Evolutionary conservation across 129 eudicot genomes (phyloP).

Genomic region (Artemisia argyi): DNA sequence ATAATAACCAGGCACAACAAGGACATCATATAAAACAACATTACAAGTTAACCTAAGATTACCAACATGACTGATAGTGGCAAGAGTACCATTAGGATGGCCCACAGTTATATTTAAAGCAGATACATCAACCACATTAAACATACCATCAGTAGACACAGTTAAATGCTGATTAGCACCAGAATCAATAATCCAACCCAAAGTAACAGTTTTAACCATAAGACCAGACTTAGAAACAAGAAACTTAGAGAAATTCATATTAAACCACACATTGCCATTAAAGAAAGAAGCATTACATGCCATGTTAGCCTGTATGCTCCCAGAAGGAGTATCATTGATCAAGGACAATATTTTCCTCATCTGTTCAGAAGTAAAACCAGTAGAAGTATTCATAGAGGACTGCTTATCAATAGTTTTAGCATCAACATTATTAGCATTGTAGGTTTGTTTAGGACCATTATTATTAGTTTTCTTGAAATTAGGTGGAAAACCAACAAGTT

Average conservation of each 20-base stretch:
- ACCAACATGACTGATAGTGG: not conserved
- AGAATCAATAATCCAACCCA: not conserved
- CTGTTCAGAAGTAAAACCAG: not conserved
- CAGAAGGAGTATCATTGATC: not conserved
- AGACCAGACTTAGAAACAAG: not conserved
- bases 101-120: not conserved
- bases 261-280: not conserved
- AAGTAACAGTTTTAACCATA: not conserved
- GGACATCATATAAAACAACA: not conserved
- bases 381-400: not conserved
- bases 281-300: not conserved
- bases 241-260: not conserved
- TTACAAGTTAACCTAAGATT: not conserved
- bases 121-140: not conserved
- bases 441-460: not conserved
- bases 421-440: not conserved
- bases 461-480: not conserved
- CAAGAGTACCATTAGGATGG: not conserved
- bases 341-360: not conserved
- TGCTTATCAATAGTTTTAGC: no score
- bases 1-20: not conserved
- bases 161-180: not conserved
- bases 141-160: not conserved
- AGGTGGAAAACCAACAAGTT: not conserved
- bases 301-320: not conserved